Conservation (phyloP, 306 rosid genomes). For the Abrus precatorius region DNA sequence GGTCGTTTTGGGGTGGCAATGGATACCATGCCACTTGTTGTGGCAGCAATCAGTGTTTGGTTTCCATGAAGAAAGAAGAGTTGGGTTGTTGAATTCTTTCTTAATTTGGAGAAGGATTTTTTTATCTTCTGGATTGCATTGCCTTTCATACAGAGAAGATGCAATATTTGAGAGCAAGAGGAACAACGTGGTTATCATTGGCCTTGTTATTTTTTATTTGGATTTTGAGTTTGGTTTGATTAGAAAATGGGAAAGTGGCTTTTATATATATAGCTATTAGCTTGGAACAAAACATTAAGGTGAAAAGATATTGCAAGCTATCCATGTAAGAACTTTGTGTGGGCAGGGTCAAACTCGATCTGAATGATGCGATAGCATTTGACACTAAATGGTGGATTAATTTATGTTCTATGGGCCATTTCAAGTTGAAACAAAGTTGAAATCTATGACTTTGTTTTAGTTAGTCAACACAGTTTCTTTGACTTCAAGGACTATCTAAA, state of each 20-base stretch:
- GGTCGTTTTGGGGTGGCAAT: slow-evolving; percentile 53
- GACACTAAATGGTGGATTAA: neutral
- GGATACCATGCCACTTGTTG: slow-evolving; percentile 50
- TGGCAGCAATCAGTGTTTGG: slow-evolving; percentile 58
- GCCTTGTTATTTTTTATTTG: neutral
- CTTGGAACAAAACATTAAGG: neutral
- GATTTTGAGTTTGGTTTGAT: neutral
- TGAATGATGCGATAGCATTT: neutral
- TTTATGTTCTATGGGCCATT: neutral
- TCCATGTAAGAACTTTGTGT: neutral
- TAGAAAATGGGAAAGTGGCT: neutral
- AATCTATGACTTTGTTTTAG: neutral
- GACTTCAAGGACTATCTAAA: neutral
- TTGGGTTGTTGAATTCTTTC: slow-evolving; percentile 56
- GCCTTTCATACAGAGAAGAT: slow-evolving; percentile 51
- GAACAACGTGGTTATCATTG: slow-evolving; percentile 23
- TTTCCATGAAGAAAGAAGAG: slow-evolving; percentile 59
- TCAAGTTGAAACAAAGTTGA: neutral
- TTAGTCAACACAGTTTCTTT: neutral
- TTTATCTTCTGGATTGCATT: slow-evolving; percentile 55
- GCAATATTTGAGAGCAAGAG: slow-evolving; percentile 31
- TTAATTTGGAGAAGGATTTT: slow-evolving; percentile 59
- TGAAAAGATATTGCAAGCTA: neutral
- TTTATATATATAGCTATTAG: neutral
- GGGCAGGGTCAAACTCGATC: neutral